Base-by-base conservation (phyloP, 2,329 filamentous ascomycete species). In the Xylaria sp. region DNA sequence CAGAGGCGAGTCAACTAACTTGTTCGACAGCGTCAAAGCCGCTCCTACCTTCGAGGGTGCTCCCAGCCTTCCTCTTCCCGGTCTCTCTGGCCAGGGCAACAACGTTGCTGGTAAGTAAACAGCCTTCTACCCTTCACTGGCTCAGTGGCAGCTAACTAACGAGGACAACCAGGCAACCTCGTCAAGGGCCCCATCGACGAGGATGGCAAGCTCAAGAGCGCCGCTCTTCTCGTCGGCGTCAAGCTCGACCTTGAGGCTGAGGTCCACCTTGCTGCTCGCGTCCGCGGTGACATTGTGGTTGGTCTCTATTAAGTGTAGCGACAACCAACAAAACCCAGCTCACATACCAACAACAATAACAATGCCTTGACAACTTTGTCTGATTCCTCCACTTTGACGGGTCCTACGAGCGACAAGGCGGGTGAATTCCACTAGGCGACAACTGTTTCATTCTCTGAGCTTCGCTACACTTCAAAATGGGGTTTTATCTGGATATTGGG, bases 231-330 rank as follows among this genome's bases (percentile, higher is more conserved):
- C 73, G 78, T 88, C 46, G 85, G 85, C 61, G 85, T 87, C 78
- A 87, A 88, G 78, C 78, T 88, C 46, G 86, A 88, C 72, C 77
- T 88, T 46, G 85, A 88, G 73, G 85, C 85, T 51, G 85, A 88
- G 71, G 82, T 88, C 40, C 84, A 88, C 70, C 77, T 87, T 66
- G 87, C 84, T 21, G 85, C 86, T 58, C 77, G 86, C 60, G 80
- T 88, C 66, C 79, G 84, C 53, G 86, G 86, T 78, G 86, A 88
- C 73, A 85, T 88, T 68, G 80, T 83, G 33, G 82, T 88, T 70
- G 84, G 84, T 47, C 74, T 87, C 70, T 86, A 86, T 73, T 87
- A 76, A 66, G 28, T 54, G 53, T 45, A 33, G 23, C 21, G 25
- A 50, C 5, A 31, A 51, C 23, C 47, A 49, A 19, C 59, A 35